Conservation (phyloP, 2,329 filamentous ascomycete genomes). For the Botrytis hyacinthi region DNA sequence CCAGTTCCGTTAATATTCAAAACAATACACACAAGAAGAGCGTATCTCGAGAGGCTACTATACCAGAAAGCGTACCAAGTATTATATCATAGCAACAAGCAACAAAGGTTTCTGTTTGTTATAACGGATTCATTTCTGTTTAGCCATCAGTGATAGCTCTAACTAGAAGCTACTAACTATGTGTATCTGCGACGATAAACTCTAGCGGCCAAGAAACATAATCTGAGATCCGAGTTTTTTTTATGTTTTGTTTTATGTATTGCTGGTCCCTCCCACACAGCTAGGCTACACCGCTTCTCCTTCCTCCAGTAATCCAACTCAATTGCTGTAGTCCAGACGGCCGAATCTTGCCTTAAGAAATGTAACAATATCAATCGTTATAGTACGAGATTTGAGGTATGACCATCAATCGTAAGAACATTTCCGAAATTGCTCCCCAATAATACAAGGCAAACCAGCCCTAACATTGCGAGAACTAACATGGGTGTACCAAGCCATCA, state of each 20-base stretch:
- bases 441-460: constrained; percentile 19
- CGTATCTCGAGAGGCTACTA: background rate
- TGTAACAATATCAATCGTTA: constrained; percentile 13
- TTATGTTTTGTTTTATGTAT: constrained; percentile 16
- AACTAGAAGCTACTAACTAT: background rate
- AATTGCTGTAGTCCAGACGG: constrained; percentile 13
- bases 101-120: background rate
- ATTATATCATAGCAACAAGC: background rate
- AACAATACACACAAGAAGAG: background rate
- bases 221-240: constrained; percentile 19
- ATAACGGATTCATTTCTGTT: constrained; percentile 21
- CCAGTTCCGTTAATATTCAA: background rate
- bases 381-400: constrained; percentile 16
- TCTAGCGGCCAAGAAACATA: constrained; percentile 14
- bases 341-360: constrained; percentile 8
- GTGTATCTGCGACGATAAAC: constrained; percentile 9
- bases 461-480: constrained; percentile 18
- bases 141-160: constrained; percentile 3
- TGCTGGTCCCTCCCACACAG: constrained; percentile 1
- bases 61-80: background rate
- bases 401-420: constrained; percentile 17
- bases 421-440: constrained; percentile 18
- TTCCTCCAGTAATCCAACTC: constrained; percentile 17
- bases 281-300: constrained; percentile 2
- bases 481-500: constrained; percentile 21